These are phyloP conservation scores for Thelephora aurantiotincta DNA, from an alignment of 768 basidiomycete genomes.

Conservation along the genomic window DNA sequence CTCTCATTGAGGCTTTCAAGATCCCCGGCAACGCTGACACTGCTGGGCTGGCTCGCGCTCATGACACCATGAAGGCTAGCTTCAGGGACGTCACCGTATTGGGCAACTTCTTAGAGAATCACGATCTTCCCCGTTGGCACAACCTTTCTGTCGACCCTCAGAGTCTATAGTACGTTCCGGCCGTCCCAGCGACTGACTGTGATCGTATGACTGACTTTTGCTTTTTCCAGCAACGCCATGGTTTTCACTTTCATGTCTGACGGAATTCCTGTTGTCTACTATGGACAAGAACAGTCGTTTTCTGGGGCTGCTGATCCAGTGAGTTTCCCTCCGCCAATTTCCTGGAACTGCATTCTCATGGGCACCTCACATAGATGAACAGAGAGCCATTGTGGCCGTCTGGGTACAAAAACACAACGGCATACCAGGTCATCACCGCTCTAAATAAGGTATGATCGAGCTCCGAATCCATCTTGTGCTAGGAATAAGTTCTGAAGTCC, in stretches of 20 bases:
- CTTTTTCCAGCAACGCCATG: slow-evolving; percentile 47
- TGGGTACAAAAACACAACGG: slow-evolving; percentile 39
- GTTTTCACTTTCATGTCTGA: slow-evolving; percentile 63
- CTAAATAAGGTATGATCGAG: slow-evolving; percentile 37
- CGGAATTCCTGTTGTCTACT: slow-evolving; percentile 75
- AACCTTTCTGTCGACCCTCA: slow-evolving; percentile 61
- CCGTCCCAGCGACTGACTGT: not conserved
- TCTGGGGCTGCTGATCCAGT: slow-evolving; percentile 54
- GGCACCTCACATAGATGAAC: slow-evolving; percentile 32
- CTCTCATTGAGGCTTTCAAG: slow-evolving; percentile 48
- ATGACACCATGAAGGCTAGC: slow-evolving; percentile 36
- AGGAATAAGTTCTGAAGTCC: not conserved
- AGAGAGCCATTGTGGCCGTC: slow-evolving; percentile 69
- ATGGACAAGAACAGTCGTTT: slow-evolving; percentile 68
- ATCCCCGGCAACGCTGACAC: slow-evolving; percentile 59
- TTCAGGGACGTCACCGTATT: slow-evolving; percentile 34
- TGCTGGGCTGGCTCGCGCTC: slow-evolving; percentile 35
- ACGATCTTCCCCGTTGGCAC: slow-evolving; percentile 63
- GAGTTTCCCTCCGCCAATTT: slow-evolving; percentile 10
- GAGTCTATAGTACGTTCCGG: slow-evolving; percentile 40
- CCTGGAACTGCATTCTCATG: no score
- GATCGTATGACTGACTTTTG: slow-evolving; percentile 5
- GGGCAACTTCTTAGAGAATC: slow-evolving; percentile 74
- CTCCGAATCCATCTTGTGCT: not conserved
- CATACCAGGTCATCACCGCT: slow-evolving; percentile 42